Evolutionary conservation across 352 stramenopile species (phyloP), one percentile per base, ranked within the genome.

Genomic region (Blastocystis sp.): DNA sequence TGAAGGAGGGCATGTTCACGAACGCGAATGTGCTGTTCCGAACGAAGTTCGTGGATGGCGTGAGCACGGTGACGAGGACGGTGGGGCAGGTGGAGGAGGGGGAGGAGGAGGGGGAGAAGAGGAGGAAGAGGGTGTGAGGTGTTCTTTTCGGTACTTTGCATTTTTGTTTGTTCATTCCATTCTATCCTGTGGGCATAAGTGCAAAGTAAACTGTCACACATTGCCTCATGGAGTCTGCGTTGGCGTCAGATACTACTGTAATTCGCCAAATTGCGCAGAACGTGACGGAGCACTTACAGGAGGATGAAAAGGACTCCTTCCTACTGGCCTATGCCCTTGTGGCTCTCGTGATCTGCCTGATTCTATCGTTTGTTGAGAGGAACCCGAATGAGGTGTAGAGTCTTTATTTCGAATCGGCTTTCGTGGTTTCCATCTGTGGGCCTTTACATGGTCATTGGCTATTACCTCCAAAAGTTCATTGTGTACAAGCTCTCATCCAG

Each of bases 231-330:
- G 28, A 34, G 28, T 34, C 28, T 34, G 28, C 28, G 28, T 34
- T 34, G 1, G 93, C 92, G 89, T 93, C 96, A 88, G 96, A 96
- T 3, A 94, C 98, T 88, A 94, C 98, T 86, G 91, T 99, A 62
- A 96, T 99, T 66, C 94, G 97, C 43, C 99, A 62, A n/a, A 79
- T 79, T 45, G 69, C 62, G 34, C 28, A 79, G 53, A 79, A 79
- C 38, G 69, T 79, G 11, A 79, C 69, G n/a, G 40, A 61, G 23
- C 69, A 79, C 34, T n/a, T 79, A 11, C 69, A 79, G 34, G 69
- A 79, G 34, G 69, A 79, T 61, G 69, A 79, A 79, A 79, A 79
- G 53, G 69, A 79, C 69, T 79, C 69, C 14, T 61, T 79, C 62
- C 17, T 79, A 19, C 52, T 79, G 9, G 40, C 69, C 11, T 79